A percentile compares a stretch with the other conserved stretches of the same genome.
Evolutionary conservation across 345 rosid species (phyloP).

Genomic region (Eucalyptus regnans): DNA sequence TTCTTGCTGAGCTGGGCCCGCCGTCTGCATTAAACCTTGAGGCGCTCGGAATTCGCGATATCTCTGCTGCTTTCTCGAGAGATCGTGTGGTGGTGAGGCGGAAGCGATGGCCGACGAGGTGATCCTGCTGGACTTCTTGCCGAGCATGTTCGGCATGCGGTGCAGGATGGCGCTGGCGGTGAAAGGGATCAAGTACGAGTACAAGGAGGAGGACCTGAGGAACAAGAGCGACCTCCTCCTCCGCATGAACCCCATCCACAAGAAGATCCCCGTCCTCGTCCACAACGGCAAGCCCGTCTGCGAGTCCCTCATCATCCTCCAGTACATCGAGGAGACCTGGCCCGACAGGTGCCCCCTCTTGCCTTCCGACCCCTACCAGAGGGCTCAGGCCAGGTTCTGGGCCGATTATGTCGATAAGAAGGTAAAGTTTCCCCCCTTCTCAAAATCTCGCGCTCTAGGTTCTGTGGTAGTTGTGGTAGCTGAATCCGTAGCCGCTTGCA

Average conservation of each 20-base stretch:
- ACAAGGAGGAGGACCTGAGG: conserved; percentile 6
- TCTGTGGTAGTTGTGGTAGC: not conserved
- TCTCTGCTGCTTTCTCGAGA: not conserved
- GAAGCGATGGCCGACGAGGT: not conserved
- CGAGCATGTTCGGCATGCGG: conserved; percentile 15
- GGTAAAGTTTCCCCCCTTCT: not conserved
- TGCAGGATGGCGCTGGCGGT: conserved; percentile 7
- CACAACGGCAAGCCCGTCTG: not conserved
- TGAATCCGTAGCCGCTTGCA: no score
- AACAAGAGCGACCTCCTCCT: conserved; percentile 8
- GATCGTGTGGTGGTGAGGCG: not conserved
- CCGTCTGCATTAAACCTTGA: not conserved
- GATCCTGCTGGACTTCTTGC: conserved; percentile 13
- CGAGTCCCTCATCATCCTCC: not conserved
- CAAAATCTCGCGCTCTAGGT: not conserved
- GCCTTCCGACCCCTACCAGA: conserved; percentile 2
- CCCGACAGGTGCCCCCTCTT: not conserved
- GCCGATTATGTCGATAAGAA: conserved; percentile 18
- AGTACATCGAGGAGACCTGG: conserved; percentile 11
- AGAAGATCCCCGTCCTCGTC: not conserved
- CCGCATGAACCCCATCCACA: not conserved
- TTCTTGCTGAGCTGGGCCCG: not conserved
- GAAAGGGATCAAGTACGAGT: conserved; percentile 9
- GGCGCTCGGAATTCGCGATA: not conserved
- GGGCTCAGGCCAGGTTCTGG: conserved; percentile 22